Base-by-base conservation (phyloP, 2,329 filamentous ascomycete species). In the Aotearoamyces nothofagi region DNA sequence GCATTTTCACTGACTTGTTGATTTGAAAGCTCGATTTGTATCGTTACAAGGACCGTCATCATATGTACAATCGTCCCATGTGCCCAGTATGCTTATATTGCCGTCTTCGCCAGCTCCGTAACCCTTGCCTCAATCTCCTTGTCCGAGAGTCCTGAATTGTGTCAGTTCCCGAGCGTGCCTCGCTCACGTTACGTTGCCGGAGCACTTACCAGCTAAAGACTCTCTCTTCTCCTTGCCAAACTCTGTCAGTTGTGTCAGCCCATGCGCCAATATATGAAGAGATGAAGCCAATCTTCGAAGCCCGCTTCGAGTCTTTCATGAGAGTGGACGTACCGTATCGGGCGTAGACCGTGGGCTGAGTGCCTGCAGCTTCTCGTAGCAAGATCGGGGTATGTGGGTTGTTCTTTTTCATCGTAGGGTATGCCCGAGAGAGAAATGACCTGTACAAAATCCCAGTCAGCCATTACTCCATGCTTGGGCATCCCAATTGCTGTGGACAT, bases 391-490 rank as follows among this genome's bases (percentile, higher is more conserved):
- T 86, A 56, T 80, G 64, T 33, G 90, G 90, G 63, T 98, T 98
- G 68, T 87, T 81, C 67, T 92, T 92, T 74, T 98, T 98, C 87
- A 98, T 96, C 35, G 81, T 90, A 26, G 90, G 90, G 58, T 98
- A 98, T 42, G 84, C 76, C 53, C 82, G 74, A 40, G 77, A 78
- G 42, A 98, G 67, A 60, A 98, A 98, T 16, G 79, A 76, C 55
- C 90, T 94, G 45, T 28, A 4, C 17, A 26, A 29, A 31, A 16
- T 19, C 11, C 11, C 5, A 25, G 22, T 34, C 19, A 17, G 31
- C 7, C n/a, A 24, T 29, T 17, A 24, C 19, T 12, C 9, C 26
- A 15, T 9, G 34, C 42, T 35, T 41, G 42, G 19, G 28, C 26
- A 8, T 11, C 23, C 17, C 23, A 22, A 20, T 20, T 19, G 13